Evolutionary conservation across 768 basidiomycete species (phyloP), one percentile per base, ranked within the genome.

Genomic region (Kwoniella bestiolae): DNA sequence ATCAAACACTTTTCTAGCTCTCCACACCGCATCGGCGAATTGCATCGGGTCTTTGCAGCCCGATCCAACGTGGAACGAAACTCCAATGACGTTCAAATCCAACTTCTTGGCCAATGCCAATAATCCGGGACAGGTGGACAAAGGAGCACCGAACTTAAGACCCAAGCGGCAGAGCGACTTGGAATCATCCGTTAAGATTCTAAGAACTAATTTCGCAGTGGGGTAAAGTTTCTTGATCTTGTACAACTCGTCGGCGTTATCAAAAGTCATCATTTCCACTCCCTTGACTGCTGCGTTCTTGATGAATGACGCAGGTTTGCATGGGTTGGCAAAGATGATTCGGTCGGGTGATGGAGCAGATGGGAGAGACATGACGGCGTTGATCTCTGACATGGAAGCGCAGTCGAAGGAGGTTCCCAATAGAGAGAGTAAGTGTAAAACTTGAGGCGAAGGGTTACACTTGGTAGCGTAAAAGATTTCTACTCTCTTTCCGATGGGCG

Each of bases 271-370:
- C 83, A 86, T 88, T 77, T 92, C 86, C 57, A 98, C 94, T 23
- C 90, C 88, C 32, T 84, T 82, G 72, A 86, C 87, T 45, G 88
- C 88, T 16, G 96, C 91, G 72, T 87, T 86, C 53, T 94, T 90
- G 74, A 99, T 86, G 83, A 94, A 97, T 0, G 93, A 95, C 11
- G 87, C 85, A 2, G 96, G 91, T 83, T 99, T 99, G 89, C 96
- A 98, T 0, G 96, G 96, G 82, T 99, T 99, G 69, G 96, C 96
- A 76, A 93, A 99, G 78, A 98, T 92, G 84, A 99, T 90, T 63
- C 90, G 86, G 59, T 86, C 85, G 3, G 94, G 88, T 51, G 86
- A 85, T 56, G 95, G 86, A 35, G 74, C 75, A 5, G 63, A 47
- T 4, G 89, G 89, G 3, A 94, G 81, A 11, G 82, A 82, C 26